A percentile compares a stretch with the other conserved stretches of the same genome.
Evolutionary conservation across 805 yeast genomes (phyloP).

Genomic region (Wickerhamomyces tratensis): DNA sequence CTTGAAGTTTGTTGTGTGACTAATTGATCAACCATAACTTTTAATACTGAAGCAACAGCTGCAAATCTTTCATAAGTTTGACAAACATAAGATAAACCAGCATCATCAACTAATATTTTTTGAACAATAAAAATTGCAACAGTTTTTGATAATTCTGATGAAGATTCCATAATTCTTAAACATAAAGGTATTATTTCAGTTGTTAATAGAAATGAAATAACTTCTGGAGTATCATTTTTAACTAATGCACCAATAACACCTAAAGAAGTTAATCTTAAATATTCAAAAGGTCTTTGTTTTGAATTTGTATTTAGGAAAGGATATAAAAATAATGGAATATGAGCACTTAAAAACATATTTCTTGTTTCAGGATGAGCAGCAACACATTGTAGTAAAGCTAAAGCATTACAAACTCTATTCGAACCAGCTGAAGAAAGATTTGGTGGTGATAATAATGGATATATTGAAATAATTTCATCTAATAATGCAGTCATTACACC

Average conservation of each 20-base stretch:
- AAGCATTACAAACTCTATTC: slow-evolving; percentile 90
- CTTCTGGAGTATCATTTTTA: slow-evolving; percentile 92
- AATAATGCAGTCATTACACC: slow-evolving; percentile 91
- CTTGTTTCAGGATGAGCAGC: slow-evolving; percentile 93
- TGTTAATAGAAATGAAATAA: slow-evolving; percentile 81
- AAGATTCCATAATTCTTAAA: slow-evolving; percentile 88
- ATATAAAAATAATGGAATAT: slow-evolving; percentile 83
- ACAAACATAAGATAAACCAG: slow-evolving; percentile 85
- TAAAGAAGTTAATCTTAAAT: slow-evolving; percentile 80
- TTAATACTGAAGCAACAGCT: slow-evolving; percentile 84
- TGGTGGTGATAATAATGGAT: slow-evolving; percentile 85
- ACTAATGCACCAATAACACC: slow-evolving; percentile 97
- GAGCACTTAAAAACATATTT: slow-evolving; percentile 76
- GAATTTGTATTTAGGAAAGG: slow-evolving; percentile 91
- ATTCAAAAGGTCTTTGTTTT: slow-evolving; percentile 88
- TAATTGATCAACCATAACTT: slow-evolving; percentile 82
- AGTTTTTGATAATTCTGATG: slow-evolving; percentile 88
- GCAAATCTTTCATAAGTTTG: slow-evolving; percentile 92
- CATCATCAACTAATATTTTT: slow-evolving; percentile 84
- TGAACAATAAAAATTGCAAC: slow-evolving; percentile 96
- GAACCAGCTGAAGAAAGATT: slow-evolving; percentile 76
- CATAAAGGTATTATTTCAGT: slow-evolving; percentile 96
- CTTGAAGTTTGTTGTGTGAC: slow-evolving; percentile 72
- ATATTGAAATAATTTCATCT: slow-evolving; percentile 84
- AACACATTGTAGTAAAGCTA: slow-evolving; percentile 91